Base-by-base conservation (phyloP, 495 filamentous ascomycete genomes). In the Annulohypoxylon moriforme region DNA sequence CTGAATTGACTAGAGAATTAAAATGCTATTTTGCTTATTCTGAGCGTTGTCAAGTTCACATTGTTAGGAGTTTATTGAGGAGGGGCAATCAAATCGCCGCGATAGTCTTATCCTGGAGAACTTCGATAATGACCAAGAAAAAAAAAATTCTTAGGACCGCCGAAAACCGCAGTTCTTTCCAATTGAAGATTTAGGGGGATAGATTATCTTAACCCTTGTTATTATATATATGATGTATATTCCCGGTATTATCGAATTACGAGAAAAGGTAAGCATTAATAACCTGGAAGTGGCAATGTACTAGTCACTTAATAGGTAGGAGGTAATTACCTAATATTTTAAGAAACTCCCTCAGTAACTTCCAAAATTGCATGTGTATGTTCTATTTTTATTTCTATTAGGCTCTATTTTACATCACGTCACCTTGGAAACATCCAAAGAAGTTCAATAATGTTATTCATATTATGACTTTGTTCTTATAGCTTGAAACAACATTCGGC, bases 21-120 rank as follows among this genome's bases (percentile, higher is more conserved):
- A 18, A n/a, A 44, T 44, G 40, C n/a, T 18, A 20, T 44, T 44
- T 44, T 61, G 31, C 47, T 55, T 47, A 56, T 18, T 56, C 6
- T 56, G 25, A 47, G 60, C 7, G 31, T 68, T 60, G 60, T 61
- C 34, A 67, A 63, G 71, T 73, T 69, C 50, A 73, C 66, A 69
- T 73, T 73, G 66, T 69, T 69, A 73, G 66, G 27, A 53, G 34
- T 29, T 46, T 69, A 69, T 53, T 53, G 61, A 63, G 66, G 71
- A 69, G 71, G 71, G 71, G 71, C 71, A 73, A 58, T 56, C 22
- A 57, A 73, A 9, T 69, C 29, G 60, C 66, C 66, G 66, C 50
- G 66, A 73, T 69, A 57, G 38, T 66, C 47, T 69, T 73, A 66
- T 64, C 64, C 58, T 24, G 13, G 36, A 24, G 58, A 25, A 68